A percentile compares a stretch with the other conserved stretches of the same genome.
Evolutionary conservation across 148 eudicot genomes (phyloP).

Genomic region (Rhododendron williamsianum): DNA sequence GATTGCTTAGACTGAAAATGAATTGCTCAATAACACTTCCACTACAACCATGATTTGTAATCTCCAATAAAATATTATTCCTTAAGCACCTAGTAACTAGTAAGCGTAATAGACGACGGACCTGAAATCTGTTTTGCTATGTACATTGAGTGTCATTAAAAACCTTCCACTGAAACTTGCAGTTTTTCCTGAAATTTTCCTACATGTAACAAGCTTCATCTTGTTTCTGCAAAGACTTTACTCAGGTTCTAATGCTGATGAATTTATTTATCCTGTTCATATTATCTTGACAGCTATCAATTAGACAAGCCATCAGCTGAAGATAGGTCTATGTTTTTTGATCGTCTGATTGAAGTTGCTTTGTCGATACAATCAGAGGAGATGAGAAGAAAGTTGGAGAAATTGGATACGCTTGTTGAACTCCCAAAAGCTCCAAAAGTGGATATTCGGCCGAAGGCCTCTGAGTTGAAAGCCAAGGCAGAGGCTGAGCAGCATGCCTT

Average conservation of each 20-base stretch:
- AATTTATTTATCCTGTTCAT: neutral
- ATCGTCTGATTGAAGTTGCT: conserved; percentile 70
- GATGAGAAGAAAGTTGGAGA: conserved; percentile 27
- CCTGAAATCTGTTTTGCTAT: neutral
- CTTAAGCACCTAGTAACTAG: neutral
- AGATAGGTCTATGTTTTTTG: conserved; percentile 76
- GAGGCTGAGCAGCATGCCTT: conserved; percentile 98
- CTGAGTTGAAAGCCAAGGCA: conserved; percentile 85
- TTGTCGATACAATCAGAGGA: conserved; percentile 66
- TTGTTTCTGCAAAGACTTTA: neutral
- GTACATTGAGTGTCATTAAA: neutral
- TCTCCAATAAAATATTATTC: neutral
- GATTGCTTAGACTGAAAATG: neutral
- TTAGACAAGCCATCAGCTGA: conserved; percentile 60
- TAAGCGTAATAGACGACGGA: neutral
- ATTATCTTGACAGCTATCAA: conserved; percentile 43
- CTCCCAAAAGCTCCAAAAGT: conserved; percentile 94
- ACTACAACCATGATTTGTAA: neutral
- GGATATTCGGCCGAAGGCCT: conserved; percentile 68
- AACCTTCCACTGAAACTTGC: neutral
- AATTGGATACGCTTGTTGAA: conserved; percentile 47
- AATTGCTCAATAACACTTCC: neutral
- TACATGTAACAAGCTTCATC: neutral
- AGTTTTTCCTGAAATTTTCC: neutral
- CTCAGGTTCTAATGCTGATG: neutral